Evolutionary conservation across 305 asterid genomes (phyloP).

Genomic region (Fraxinus baroniana): DNA sequence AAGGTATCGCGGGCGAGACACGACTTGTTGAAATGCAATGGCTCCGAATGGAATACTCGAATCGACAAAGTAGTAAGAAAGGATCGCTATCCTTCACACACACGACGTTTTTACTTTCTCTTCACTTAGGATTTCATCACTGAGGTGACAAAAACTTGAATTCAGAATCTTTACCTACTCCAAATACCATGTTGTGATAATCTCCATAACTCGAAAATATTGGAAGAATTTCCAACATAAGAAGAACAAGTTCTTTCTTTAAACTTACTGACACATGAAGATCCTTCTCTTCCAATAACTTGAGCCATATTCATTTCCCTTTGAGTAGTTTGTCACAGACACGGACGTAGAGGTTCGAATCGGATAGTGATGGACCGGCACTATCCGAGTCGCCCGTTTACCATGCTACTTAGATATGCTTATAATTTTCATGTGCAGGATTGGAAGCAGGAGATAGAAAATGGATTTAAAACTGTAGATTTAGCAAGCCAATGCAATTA

Average conservation of each 20-base stretch:
- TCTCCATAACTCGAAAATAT: neutral
- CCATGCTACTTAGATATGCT: neutral
- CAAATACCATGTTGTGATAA: neutral
- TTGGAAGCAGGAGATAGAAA: constrained; percentile 58
- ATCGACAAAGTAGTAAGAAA: constrained; percentile 52
- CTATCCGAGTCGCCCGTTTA: neutral
- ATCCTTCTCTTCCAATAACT: neutral
- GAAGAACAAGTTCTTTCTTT: neutral
- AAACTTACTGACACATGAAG: neutral
- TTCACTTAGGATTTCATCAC: neutral
- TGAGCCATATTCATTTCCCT: neutral
- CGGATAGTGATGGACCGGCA: neutral
- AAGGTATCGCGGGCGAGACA: constrained; percentile 36
- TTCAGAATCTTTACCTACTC: neutral
- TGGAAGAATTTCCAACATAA: neutral
- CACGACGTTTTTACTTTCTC: neutral
- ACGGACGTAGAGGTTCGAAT: neutral
- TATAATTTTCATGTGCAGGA: constrained; percentile 37
- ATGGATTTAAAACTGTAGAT: constrained; percentile 56
- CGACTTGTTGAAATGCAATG: constrained; percentile 57
- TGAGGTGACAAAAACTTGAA: neutral
- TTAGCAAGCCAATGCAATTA: constrained; percentile 69
- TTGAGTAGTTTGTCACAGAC: neutral
- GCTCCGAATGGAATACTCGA: constrained; percentile 54
- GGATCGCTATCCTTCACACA: neutral